Evolutionary conservation across 345 rosid genomes (phyloP).

Genomic region (Dimocarpus longan): DNA sequence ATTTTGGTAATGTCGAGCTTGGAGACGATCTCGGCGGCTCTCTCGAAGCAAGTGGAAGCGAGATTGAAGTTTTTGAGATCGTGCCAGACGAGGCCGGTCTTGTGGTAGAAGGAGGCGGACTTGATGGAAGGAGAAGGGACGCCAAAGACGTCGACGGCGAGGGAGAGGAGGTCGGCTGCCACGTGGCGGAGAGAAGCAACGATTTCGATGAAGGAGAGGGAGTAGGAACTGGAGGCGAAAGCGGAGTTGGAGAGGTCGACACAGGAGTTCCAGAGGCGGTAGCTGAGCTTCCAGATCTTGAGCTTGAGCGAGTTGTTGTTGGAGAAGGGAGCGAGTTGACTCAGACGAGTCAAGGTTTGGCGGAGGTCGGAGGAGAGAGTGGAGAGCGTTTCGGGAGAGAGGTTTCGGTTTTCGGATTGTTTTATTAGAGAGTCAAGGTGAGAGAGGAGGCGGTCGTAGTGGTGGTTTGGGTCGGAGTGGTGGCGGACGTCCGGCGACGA

Average conservation of each 20-base stretch:
- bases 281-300: conserved; percentile 83
- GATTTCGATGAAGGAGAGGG: conserved; percentile 31
- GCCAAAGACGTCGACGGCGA: conserved; percentile 62
- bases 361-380: conserved; percentile 57
- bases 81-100: conserved; percentile 75
- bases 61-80: conserved; percentile 61
- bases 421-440: conserved; percentile 67
- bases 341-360: conserved; percentile 52
- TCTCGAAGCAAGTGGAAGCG: conserved; percentile 85
- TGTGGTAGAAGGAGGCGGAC: conserved; percentile 75
- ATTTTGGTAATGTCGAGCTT: conserved; percentile 49
- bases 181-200: conserved; percentile 63
- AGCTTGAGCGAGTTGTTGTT: conserved; percentile 59
- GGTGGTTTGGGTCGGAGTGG: conserved; percentile 18
- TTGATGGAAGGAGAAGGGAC: conserved; percentile 78
- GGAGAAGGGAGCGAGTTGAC: conserved; percentile 56
- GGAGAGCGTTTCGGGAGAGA: conserved; percentile 36
- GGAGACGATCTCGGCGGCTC: conserved; percentile 75
- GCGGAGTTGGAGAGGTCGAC: conserved; percentile 79
- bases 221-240: conserved; percentile 41
- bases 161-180: conserved; percentile 86
- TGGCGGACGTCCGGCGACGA: conserved; percentile 61
- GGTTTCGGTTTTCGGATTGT: conserved; percentile 53
- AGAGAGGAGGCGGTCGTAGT: conserved; percentile 48
- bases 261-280: conserved; percentile 95